These are phyloP conservation scores for Acanthamoeba sp. DNA, from an alignment of 208 protist species.

Conservation along the genomic window DNA sequence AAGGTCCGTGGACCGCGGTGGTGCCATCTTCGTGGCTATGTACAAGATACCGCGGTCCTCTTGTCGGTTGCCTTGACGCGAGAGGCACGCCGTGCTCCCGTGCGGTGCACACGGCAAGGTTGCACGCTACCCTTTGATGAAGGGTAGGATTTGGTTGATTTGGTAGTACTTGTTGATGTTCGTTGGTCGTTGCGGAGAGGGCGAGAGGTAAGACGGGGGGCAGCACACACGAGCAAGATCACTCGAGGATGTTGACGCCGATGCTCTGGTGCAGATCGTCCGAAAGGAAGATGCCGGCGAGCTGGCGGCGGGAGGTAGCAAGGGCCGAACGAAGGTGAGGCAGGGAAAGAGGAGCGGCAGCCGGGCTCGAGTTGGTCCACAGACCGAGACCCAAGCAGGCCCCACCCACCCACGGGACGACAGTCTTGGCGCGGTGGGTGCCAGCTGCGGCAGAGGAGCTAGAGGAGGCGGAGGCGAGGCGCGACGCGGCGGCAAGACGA, in stretches of 20 bases:
- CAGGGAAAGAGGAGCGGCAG: not conserved
- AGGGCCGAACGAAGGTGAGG: not conserved
- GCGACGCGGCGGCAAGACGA: not conserved
- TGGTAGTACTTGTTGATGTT: not conserved
- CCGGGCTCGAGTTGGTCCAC: slow-evolving; percentile 4
- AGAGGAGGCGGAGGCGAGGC: not conserved
- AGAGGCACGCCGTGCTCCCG: too few relatives aligned
- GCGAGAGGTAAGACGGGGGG: not conserved
- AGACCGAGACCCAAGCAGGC: slow-evolving; percentile 10
- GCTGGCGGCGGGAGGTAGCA: not conserved
- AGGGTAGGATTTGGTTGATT: not conserved
- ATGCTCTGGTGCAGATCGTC: slow-evolving; percentile 41
- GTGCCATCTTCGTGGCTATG: too few relatives aligned
- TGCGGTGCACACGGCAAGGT: too few relatives aligned
- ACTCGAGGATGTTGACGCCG: slow-evolving; percentile 35
- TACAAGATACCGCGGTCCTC: too few relatives aligned
- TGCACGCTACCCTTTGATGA: too few relatives aligned
- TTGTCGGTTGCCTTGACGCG: too few relatives aligned
- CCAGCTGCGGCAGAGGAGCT: not conserved
- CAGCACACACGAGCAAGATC: not conserved
- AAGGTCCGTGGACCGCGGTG: too few relatives aligned
- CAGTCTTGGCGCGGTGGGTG: not conserved
- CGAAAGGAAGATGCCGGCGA: not conserved
- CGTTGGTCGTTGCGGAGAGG: not conserved
- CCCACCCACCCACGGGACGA: not conserved